Evolutionary conservation across 768 basidiomycete species (phyloP).

Genomic region (Clavaria fumosa): DNA sequence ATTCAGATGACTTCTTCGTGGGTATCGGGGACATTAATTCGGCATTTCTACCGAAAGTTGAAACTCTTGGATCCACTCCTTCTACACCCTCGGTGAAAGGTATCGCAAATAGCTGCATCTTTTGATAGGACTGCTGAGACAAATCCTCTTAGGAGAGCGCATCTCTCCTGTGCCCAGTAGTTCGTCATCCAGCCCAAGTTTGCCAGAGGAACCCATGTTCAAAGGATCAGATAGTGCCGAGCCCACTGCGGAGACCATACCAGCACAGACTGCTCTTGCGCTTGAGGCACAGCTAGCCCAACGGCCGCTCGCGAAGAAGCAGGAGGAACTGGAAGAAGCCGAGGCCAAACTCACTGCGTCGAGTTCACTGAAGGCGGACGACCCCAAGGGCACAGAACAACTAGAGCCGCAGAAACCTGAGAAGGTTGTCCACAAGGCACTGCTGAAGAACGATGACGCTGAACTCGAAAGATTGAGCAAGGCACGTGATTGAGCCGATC

Average conservation of each 20-base stretch:
- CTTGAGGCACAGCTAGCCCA: constrained; percentile 78
- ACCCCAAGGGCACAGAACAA: constrained; percentile 23
- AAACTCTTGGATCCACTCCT: constrained; percentile 32
- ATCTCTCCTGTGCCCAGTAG: no score
- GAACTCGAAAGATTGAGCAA: constrained; percentile 68
- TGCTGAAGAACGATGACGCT: constrained; percentile 75
- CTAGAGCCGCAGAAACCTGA: constrained; percentile 22
- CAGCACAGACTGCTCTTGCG: constrained; percentile 56
- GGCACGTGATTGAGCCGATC: constrained; percentile 26
- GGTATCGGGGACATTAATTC: constrained; percentile 99
- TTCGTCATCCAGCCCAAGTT: no score
- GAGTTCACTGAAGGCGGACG: constrained; percentile 14
- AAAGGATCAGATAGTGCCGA: constrained; percentile 30
- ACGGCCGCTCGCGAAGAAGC: constrained; percentile 75
- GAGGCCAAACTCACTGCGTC: constrained; percentile 9
- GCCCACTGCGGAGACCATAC: constrained; percentile 34
- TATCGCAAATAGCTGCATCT: no score
- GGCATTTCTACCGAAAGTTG: constrained; percentile 73
- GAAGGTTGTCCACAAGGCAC: constrained; percentile 44
- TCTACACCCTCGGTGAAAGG: constrained; percentile 17
- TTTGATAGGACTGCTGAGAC: no score
- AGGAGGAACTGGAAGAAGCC: constrained; percentile 55
- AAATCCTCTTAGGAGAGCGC: no score
- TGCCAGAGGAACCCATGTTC: no score
- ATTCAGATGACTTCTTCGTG: constrained; percentile 87